Conservation (phyloP, 441 rosid species). For the Erodium texanum region DNA sequence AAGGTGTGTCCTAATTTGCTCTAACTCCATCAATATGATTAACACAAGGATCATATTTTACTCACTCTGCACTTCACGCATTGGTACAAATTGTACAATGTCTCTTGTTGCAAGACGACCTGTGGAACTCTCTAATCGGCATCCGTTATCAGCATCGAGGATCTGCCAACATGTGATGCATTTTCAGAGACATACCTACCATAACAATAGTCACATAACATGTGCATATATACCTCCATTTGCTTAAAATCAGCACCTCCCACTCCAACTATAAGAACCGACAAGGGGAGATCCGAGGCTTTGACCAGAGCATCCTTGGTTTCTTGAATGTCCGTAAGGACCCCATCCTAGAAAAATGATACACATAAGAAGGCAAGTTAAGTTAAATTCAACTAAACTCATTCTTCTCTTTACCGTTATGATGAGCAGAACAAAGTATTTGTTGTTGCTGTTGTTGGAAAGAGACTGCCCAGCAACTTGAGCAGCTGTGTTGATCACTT, state of each 20-base stretch:
- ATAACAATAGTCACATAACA: background rate
- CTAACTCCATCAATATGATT: too few species aligned
- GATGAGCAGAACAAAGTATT: slow-evolving; percentile 66
- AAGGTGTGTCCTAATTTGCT: too few species aligned
- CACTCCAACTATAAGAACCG: slow-evolving; percentile 61
- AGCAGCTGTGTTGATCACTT: slow-evolving; percentile 64
- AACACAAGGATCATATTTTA: slow-evolving; percentile 10
- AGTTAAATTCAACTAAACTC: background rate
- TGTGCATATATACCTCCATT: slow-evolving; percentile 65
- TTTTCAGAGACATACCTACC: background rate
- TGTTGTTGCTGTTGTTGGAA: slow-evolving; percentile 33
- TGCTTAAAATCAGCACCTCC: slow-evolving; percentile 57
- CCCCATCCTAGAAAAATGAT: slow-evolving; percentile 48
- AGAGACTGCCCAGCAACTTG: slow-evolving; percentile 46
- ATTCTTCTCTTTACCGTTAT: slow-evolving; percentile 44
- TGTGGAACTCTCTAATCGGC: slow-evolving; percentile 53
- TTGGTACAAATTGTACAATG: slow-evolving; percentile 72
- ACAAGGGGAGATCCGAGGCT: slow-evolving; percentile 71
- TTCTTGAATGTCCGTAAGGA: slow-evolving; percentile 53
- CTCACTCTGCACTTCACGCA: slow-evolving; percentile 67
- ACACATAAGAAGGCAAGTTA: background rate
- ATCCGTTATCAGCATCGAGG: slow-evolving; percentile 74
- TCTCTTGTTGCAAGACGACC: slow-evolving; percentile 73
- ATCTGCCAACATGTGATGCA: slow-evolving; percentile 27
- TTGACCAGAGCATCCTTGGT: slow-evolving; percentile 55